phyloP scores from a whole-genome alignment of 2,329 filamentous ascomycete species.

The Pestalotiopsis sp. region DNA sequence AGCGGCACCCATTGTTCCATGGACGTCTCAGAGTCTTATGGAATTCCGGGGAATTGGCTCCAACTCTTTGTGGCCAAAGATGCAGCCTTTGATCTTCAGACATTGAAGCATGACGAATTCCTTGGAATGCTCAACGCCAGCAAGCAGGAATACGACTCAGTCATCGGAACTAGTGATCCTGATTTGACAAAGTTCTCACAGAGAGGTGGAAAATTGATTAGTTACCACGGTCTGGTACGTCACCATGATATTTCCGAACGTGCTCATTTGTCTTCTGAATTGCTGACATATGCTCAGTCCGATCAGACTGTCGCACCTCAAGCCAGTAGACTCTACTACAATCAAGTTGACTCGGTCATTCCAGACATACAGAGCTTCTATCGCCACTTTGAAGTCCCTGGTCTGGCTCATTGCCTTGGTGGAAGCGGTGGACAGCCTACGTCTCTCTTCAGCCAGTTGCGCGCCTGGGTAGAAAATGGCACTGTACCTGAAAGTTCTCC shows the following conservation, averaged over 20 bases:
- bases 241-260: background rate
- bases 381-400: background rate
- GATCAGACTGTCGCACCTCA: background rate
- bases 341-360: background rate
- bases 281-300: background rate
- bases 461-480: conserved; percentile 8
- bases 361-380: background rate
- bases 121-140: background rate
- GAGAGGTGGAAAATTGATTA: background rate
- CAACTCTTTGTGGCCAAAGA: background rate
- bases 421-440: background rate
- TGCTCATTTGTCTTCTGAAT: background rate
- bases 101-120: background rate
- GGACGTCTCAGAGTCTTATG: background rate
- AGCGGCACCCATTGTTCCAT: background rate
- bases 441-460: background rate
- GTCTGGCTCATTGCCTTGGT: conserved; percentile 1
- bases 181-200: background rate
- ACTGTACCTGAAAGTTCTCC: background rate
- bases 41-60: background rate
- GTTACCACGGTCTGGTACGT: conserved; percentile 6
- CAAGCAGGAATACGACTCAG: background rate
- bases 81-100: background rate
- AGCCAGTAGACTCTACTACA: background rate
- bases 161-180: background rate